phyloP scores from a whole-genome alignment of 805 yeast genomes.

The Sungouiozyma intestinalis region DNA sequence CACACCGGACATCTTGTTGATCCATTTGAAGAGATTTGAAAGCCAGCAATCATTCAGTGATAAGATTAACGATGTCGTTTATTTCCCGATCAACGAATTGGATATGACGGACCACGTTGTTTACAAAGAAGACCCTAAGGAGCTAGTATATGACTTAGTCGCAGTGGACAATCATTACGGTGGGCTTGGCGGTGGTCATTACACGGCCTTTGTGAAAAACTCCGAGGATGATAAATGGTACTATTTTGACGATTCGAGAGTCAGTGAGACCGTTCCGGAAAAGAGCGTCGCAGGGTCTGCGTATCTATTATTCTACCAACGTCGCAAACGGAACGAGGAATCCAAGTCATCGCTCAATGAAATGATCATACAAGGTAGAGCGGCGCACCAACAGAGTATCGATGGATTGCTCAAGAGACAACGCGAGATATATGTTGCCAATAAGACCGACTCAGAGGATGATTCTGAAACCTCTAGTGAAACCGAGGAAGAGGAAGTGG shows the following conservation, averaged over 20 bases:
- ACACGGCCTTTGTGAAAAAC: constrained; percentile 82
- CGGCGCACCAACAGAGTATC: constrained; percentile 20
- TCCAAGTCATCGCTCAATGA: constrained; percentile 40
- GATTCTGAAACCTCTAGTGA: constrained; percentile 2
- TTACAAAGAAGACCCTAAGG: constrained; percentile 18
- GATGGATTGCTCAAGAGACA: constrained; percentile 15
- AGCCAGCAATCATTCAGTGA: constrained; percentile 78
- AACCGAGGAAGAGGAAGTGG: constrained; percentile 5
- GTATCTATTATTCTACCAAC: constrained; percentile 73
- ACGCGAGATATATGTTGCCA: constrained; percentile 19
- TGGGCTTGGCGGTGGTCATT: constrained; percentile 95
- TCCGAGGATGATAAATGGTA: constrained; percentile 74
- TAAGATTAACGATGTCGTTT: constrained; percentile 74
- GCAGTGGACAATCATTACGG: constrained; percentile 96
- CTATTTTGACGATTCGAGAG: constrained; percentile 80
- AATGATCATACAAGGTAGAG: constrained; percentile 35
- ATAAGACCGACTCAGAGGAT: constrained; percentile 17
- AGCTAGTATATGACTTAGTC: constrained; percentile 63
- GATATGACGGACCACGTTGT: constrained; percentile 57
- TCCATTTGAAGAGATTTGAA: constrained; percentile 85
- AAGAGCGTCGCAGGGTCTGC: constrained; percentile 69
- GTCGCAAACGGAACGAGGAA: constrained; percentile 27
- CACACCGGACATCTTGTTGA: constrained; percentile 82
- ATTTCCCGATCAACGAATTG: constrained; percentile 76
- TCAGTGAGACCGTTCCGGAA: constrained; percentile 47